Evolutionary conservation across 371 early-diverging fungal species (phyloP).

Genomic region (Saksenaea vasiformis): DNA sequence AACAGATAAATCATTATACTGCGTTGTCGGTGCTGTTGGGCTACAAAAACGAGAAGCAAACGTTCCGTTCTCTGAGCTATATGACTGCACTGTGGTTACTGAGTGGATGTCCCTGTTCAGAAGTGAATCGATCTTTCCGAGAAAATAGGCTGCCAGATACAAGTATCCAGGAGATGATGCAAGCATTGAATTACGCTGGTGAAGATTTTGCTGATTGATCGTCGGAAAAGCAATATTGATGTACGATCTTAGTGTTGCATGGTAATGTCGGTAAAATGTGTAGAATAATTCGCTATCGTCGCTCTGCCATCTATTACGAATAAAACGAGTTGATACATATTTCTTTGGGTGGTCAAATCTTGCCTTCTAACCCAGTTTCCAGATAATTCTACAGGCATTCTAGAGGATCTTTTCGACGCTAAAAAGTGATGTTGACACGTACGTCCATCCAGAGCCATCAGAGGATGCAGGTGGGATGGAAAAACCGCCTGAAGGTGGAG

Average conservation of each 20-base stretch:
- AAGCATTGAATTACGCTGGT: constrained; percentile 35
- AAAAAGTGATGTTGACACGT: constrained; percentile 7
- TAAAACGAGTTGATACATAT: not conserved
- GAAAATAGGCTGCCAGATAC: constrained; percentile 54
- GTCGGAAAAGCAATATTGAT: constrained; percentile 24
- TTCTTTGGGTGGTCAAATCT: not conserved
- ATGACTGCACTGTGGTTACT: constrained; percentile 47
- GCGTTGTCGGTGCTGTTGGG: constrained; percentile 9
- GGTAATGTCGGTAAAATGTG: constrained; percentile 60
- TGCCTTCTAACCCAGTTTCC: constrained; percentile 56
- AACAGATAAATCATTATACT: constrained; percentile 16
- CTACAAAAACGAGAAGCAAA: not conserved
- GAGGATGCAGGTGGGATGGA: constrained; percentile 17
- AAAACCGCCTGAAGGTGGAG: constrained; percentile 9
- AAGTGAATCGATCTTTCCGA: constrained; percentile 51
- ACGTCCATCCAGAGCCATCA: constrained; percentile 14
- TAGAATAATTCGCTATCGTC: constrained; percentile 64
- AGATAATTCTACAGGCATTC: constrained; percentile 37
- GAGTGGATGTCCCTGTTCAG: constrained; percentile 52
- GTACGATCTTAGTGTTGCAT: constrained; percentile 41
- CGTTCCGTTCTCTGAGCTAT: not conserved
- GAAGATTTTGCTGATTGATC: constrained; percentile 23
- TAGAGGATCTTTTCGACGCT: not conserved
- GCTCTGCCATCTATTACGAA: constrained; percentile 50
- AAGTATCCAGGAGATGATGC: constrained; percentile 55